Base-by-base conservation (phyloP, 108 stramenopile species). In the Asterionellopsis glacialis region DNA sequence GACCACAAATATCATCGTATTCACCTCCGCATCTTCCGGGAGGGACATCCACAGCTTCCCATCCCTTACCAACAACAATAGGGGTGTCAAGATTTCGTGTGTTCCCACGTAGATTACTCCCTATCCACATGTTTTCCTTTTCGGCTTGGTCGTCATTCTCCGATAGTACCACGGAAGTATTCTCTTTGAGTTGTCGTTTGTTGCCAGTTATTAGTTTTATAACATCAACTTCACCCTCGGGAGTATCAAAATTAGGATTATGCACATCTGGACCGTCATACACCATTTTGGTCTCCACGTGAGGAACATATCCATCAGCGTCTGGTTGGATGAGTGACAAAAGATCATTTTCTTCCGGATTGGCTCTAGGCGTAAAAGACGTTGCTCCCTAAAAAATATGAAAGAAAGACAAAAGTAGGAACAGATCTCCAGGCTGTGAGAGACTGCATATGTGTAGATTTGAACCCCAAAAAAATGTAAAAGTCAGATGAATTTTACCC, bases 21-120 rank as follows among this genome's bases (percentile, higher is more conserved):
- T 73, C 72, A 55, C 87, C 91, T 70, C 88, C 85, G 72, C 91
- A 92, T 54, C 74, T 67, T 16, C 77, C 79, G 25, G 75, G 70
- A 13, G 19, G 57, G 19, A 19, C 9, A 4, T 48, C 47, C 19
- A 5, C 41, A 23, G 74, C 28, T 61, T 61, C 45, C 68, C 68
- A 77, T 27, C 72, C 76, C 7, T 70, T 53, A 27, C 68, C 68
- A 56, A 68, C 47, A 16, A 61, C 27, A 49, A 69, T 77, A n/a
- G 45, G 26, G 18, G 57, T 63, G 25, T 55, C 42, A 54, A 64
- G 64, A 41, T 65, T 41, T 25, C 25, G 55, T 33, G 2, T 33
- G 7, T 33, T 7, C 33, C 33, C 33, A 33, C 33, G 33, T 33
- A 33, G 33, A 33, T 33, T 33, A 33, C 7, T 33, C 7, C 7